These are phyloP conservation scores for Teunomyces stri DNA, from an alignment of 805 yeast species.

Conservation along the genomic window DNA sequence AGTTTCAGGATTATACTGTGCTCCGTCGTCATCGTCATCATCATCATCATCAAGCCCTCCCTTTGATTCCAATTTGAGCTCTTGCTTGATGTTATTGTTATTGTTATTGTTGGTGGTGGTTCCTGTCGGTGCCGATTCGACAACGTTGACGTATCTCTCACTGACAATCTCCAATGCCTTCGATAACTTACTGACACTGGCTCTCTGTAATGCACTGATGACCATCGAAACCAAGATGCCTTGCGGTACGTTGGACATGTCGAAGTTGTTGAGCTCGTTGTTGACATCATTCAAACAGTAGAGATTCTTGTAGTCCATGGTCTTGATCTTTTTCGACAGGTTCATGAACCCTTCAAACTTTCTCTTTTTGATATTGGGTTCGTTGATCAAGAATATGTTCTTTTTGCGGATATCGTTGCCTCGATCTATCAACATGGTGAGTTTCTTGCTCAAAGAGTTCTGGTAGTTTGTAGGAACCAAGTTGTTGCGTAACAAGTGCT, in stretches of 20 bases:
- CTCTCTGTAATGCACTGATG: constrained; percentile 58
- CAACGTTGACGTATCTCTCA: constrained; percentile 56
- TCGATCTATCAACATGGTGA: constrained; percentile 27
- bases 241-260: constrained; percentile 65
- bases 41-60: constrained; percentile 16
- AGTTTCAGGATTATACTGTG: constrained; percentile 38
- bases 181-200: constrained; percentile 50
- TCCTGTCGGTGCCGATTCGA: constrained; percentile 10
- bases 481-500: constrained; percentile 36
- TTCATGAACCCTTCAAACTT: constrained; percentile 43
- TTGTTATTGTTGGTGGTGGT: constrained; percentile 3
- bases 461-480: constrained; percentile 36
- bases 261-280: constrained; percentile 64
- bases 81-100: constrained; percentile 4
- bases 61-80: constrained; percentile 3
- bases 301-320: constrained; percentile 53
- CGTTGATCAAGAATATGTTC: constrained; percentile 32
- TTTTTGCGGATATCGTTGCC: constrained; percentile 43
- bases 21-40: constrained; percentile 15
- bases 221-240: constrained; percentile 65
- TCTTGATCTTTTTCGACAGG: constrained; percentile 25
- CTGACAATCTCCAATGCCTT: constrained; percentile 69
- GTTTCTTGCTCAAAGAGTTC: constrained; percentile 24
- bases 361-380: constrained; percentile 32
- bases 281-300: constrained; percentile 63